Percentiles rank a stretch among this genome's conserved stretches.
phyloP scores from a whole-genome alignment of 2,329 filamentous ascomycete genomes.

The Setomelanomma holmii region DNA sequence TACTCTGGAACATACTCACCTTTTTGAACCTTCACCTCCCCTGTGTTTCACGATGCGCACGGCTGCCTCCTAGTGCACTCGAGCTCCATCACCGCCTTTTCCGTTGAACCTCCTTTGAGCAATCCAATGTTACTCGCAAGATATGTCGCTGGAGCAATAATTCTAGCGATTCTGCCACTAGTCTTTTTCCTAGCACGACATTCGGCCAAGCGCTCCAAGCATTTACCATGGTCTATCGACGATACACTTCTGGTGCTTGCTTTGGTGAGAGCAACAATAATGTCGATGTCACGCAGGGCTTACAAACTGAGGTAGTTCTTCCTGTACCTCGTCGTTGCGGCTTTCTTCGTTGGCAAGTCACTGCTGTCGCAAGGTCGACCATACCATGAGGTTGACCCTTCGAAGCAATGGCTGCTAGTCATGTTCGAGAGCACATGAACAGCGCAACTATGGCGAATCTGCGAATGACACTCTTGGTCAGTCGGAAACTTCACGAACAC shows the following conservation, averaged over 20 bases:
- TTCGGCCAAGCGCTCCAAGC: slow-evolving; percentile 25
- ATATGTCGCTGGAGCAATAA: slow-evolving; percentile 18
- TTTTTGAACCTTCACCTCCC: background rate
- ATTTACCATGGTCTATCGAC: slow-evolving; percentile 23
- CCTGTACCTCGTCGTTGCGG: slow-evolving; percentile 22
- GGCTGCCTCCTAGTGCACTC: slow-evolving; percentile 9
- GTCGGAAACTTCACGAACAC: background rate
- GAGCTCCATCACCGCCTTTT: slow-evolving; percentile 6
- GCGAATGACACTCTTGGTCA: slow-evolving; percentile 24
- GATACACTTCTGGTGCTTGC: slow-evolving; percentile 30
- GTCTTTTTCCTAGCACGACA: slow-evolving; percentile 28
- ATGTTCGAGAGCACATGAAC: slow-evolving; percentile 16
- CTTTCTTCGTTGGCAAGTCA: slow-evolving; percentile 24
- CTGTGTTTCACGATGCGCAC: slow-evolving; percentile 11
- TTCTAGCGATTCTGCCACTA: slow-evolving; percentile 25
- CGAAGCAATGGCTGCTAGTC: slow-evolving; percentile 23
- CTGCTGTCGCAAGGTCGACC: background rate
- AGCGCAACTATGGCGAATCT: slow-evolving; percentile 13
- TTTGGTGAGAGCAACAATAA: slow-evolving; percentile 15
- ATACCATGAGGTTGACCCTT: slow-evolving; percentile 6
- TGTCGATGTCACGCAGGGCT: background rate
- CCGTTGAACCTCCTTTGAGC: slow-evolving; percentile 4
- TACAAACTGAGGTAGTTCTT: slow-evolving; percentile 17
- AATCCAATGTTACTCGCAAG: slow-evolving; percentile 15
- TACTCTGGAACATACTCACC: background rate